Base-by-base conservation (phyloP, 768 basidiomycete genomes). In the Mycena venus region DNA sequence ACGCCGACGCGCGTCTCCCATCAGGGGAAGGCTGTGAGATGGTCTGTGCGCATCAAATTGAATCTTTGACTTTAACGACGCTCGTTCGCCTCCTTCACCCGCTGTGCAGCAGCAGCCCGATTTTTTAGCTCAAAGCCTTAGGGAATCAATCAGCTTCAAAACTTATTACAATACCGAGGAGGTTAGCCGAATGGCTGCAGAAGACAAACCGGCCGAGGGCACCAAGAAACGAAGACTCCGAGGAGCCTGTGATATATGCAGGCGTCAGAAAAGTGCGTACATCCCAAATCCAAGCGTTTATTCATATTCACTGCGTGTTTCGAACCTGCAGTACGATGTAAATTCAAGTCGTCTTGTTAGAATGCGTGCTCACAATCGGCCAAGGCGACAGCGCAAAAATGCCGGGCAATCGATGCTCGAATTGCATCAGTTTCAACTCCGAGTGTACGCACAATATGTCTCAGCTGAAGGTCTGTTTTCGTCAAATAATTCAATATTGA, bases 51-150 rank as follows among this genome's bases (percentile, higher is more conserved):
- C 34, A 38, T 60, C 58, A 60, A 21, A 9, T 27, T n/a, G n/a
- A n/a, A n/a, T 14, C 21, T n/a, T 53, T 53, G 7, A 25, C 51
- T 14, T 53, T 23, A 9, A 27, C 23, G 21, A 55, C 94, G 90
- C 66, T 98, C 96, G 84, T 99, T 99, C 29, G 98, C 98, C 77
- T 96, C 97, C 82, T 96, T 96, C 69, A 98, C 96, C 36, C 94
- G 90, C 75, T 93, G 92, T n/a, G 94, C 91, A 63, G 92, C 92
- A 6, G 93, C 91, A 21, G 94, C 89, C 29, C 95, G 94, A 80
- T 99, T 99, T 67, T 96, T 97, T 72, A 99, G 88, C 83, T 99
- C 97, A 83, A 99, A 94, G 36, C 96, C 96, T 51, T 38, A 47
- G 31, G n/a, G n/a, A n/a, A n/a, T n/a, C n/a, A n/a, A n/a, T n/a